A percentile compares a stretch with the other conserved stretches of the same genome.
Evolutionary conservation across 2,329 filamentous ascomycete genomes (phyloP).

Genomic region (Tolypocladium nubicola): DNA sequence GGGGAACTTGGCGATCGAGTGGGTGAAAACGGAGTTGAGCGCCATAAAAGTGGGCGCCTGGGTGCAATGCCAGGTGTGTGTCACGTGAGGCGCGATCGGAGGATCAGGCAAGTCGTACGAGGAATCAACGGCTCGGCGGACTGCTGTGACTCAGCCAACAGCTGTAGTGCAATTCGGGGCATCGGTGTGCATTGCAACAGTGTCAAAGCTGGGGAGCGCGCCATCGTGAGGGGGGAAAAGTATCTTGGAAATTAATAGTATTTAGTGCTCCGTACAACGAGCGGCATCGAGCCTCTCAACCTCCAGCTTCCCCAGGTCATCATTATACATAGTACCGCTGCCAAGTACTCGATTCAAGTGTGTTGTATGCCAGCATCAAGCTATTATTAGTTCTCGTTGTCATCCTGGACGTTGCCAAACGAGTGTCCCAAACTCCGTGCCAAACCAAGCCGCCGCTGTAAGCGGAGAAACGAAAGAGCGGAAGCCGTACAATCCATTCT

Average conservation of each 20-base stretch:
- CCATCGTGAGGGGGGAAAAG: not conserved
- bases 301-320: not conserved
- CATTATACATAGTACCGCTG: not conserved
- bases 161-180: not conserved
- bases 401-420: not conserved
- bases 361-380: not conserved
- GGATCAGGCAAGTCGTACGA: not conserved
- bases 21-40: not conserved
- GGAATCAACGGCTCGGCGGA: not conserved
- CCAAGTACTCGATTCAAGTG: not conserved
- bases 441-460: conserved; percentile 5
- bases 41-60: not conserved
- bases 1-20: not conserved
- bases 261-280: not conserved
- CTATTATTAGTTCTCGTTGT: not conserved
- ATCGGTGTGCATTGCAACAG: not conserved
- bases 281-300: not conserved
- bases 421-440: conserved; percentile 4
- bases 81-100: not conserved
- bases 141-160: not conserved
- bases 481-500: not conserved
- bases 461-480: conserved; percentile 1
- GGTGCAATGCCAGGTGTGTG: not conserved
- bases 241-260: not conserved
- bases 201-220: not conserved